Evolutionary conservation across 2,329 filamentous ascomycete species (phyloP).

Genomic region (Colletotrichum somersetense): DNA sequence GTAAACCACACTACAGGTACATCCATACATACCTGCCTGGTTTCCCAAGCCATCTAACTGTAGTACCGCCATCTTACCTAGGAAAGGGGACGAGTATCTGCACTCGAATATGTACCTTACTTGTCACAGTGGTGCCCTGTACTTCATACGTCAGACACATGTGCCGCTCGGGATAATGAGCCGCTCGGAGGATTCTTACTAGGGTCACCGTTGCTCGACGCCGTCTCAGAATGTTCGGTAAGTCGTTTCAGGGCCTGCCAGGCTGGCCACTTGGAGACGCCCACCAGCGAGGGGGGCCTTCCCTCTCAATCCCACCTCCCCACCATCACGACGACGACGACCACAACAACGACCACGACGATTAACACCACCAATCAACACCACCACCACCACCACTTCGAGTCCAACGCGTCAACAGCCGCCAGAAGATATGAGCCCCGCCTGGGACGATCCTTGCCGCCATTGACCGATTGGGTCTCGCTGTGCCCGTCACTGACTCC

Average conservation of each 20-base stretch:
- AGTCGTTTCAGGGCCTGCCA: conserved; percentile 37
- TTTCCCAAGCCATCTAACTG: background rate
- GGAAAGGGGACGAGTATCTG: too few species aligned
- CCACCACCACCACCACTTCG: background rate
- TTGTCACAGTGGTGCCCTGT: too few species aligned
- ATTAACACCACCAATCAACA: background rate
- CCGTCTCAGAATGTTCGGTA: conserved; percentile 33
- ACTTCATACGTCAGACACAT: background rate
- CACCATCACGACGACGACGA: background rate
- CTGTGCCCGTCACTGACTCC: background rate
- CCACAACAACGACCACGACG: background rate
- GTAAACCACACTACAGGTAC: too few species aligned
- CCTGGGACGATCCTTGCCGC: conserved; percentile 12
- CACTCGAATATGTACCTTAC: too few species aligned
- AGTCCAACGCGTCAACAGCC: conserved; percentile 8
- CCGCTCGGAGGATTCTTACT: conserved; percentile 17
- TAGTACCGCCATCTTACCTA: too few species aligned
- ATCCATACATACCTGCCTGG: background rate
- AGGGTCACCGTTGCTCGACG: conserved; percentile 21
- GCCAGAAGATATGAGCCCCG: conserved; percentile 5
- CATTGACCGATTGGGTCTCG: conserved; percentile 30
- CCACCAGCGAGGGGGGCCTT: conserved; percentile 1
- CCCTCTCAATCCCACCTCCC: background rate
- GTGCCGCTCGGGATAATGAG: conserved; percentile 23
- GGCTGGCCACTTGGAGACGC: conserved; percentile 18